Conservation (phyloP, 2,329 filamentous ascomycete genomes). For the Talaromyces sp. region DNA sequence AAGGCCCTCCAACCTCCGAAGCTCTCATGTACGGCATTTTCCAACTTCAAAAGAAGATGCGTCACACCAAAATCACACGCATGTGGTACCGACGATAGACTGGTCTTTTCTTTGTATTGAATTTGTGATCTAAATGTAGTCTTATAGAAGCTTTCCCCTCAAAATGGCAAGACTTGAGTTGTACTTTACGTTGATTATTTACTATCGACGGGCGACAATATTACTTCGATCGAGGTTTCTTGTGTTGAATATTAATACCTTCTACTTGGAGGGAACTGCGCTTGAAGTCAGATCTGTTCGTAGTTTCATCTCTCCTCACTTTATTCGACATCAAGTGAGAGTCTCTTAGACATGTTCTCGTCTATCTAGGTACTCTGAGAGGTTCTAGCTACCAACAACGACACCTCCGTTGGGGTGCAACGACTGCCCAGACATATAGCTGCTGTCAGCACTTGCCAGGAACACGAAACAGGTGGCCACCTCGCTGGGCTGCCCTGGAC, state of each 20-base stretch:
- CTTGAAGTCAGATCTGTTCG: background rate
- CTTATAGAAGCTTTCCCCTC: constrained; percentile 1
- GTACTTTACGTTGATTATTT: constrained; percentile 25
- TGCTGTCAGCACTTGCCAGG: constrained; percentile 71
- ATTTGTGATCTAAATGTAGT: constrained; percentile 14
- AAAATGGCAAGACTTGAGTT: constrained; percentile 25
- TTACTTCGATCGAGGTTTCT: constrained; percentile 9
- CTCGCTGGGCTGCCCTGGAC: constrained; percentile 76
- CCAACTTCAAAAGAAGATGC: constrained; percentile 78
- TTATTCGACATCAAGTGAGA: background rate
- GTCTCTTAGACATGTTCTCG: background rate
- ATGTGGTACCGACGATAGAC: constrained; percentile 57
- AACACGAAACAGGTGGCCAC: constrained; percentile 81
- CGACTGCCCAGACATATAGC: constrained; percentile 71
- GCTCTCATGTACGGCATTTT: constrained; percentile 67
- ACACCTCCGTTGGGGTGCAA: constrained; percentile 63
- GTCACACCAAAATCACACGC: constrained; percentile 55
- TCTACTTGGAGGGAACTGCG: background rate
- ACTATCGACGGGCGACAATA: background rate
- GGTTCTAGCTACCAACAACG: constrained; percentile 49
- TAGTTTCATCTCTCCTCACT: background rate
- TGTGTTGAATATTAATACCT: constrained; percentile 24
- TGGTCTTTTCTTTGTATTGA: constrained; percentile 2
- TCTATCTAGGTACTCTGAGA: constrained; percentile 15
- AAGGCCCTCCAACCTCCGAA: constrained; percentile 54